Evolutionary conservation across 1,139 yeast genomes (phyloP), one percentile per base, ranked within the genome.

Genomic region (Zygosaccharomyces pseudobailii): DNA sequence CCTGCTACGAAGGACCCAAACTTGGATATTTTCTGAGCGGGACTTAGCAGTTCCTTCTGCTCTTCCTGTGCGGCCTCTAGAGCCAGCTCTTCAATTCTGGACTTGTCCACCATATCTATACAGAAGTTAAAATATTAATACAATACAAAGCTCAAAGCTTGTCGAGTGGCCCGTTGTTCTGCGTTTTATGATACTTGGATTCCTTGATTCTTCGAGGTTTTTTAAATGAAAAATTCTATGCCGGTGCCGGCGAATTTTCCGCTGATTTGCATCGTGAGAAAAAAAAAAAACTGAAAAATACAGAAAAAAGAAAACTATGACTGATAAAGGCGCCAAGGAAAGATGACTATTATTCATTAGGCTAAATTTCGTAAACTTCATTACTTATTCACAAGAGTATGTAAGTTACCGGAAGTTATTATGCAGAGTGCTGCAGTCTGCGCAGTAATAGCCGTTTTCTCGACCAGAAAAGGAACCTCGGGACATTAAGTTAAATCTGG

Each of bases 1-100:
- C 97, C 98, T 10, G 97, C 97, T 5, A 84, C 63, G 59, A 90
- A 89, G 3, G 97, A 95, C 23, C 96, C 96, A 7, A 78, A 58
- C 39, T 75, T 70, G 30, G 85, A 76, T 13, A 84, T 76, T 57
- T 75, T 71, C 61, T 80, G 82, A 8, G 79, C 75, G 2, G 75
- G 75, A 4, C 71, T 57, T 30, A 30, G 19, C 54, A 65, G 67
- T 47, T 59, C 57, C 17, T 56, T 48, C 30, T 54, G 42, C 22
- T 51, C 51, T 20, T 52, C 55, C 19, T 43, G 45, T 40, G 42
- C 48, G n/a, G 47, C 46, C 36, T 44, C 46, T 27, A 47, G 39
- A 49, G 43, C 42, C n/a, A 22, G n/a, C n/a, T 19, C 35, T 10
- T 40, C 36, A 23, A 13, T 28, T 23, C 13, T 13, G 13, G 33